phyloP scores from a whole-genome alignment of 2,329 filamentous ascomycete genomes.

The Curvularia sp. region DNA sequence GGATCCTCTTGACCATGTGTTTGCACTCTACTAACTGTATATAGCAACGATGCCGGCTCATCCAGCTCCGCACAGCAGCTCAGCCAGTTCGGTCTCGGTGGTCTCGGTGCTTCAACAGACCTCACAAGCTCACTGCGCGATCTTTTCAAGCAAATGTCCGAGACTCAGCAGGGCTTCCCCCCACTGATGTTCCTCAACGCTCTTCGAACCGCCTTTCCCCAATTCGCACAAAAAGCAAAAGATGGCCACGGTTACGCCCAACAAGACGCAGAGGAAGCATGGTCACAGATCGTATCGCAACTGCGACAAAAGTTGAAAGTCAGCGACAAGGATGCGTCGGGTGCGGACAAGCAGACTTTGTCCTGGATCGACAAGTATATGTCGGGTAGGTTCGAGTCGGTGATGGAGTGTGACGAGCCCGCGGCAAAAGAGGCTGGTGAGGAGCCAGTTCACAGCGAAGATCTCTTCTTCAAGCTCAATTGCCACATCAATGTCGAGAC shows the following conservation, averaged over 20 bases:
- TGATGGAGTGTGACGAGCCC: constrained; percentile 83
- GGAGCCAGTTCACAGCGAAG: constrained; percentile 69
- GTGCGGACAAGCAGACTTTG: constrained; percentile 52
- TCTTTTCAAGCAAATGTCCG: constrained; percentile 86
- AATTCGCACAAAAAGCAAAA: constrained; percentile 89
- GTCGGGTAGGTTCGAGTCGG: constrained; percentile 78
- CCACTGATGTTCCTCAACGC: constrained; percentile 83
- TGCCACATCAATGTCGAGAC: constrained; percentile 90
- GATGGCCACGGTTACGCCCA: constrained; percentile 88
- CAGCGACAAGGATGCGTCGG: constrained; percentile 57
- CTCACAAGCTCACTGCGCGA: constrained; percentile 79
- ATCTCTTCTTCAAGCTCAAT: constrained; percentile 89
- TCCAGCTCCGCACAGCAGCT: constrained; percentile 45
- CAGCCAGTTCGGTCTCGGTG: constrained; percentile 63
- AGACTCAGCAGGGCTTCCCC: constrained; percentile 85
- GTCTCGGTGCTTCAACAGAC: constrained; percentile 68
- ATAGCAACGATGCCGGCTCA: constrained; percentile 38
- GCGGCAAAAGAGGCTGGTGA: constrained; percentile 78
- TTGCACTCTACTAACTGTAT: constrained; percentile 21
- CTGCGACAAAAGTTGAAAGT: constrained; percentile 78
- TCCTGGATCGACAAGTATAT: constrained; percentile 93
- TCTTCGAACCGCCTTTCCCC: constrained; percentile 80
- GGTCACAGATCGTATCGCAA: constrained; percentile 91
- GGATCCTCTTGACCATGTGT: background rate
- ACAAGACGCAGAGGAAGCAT: constrained; percentile 97